phyloP scores from a whole-genome alignment of 495 filamentous ascomycete genomes.

The Stereocaulon alpinum region DNA sequence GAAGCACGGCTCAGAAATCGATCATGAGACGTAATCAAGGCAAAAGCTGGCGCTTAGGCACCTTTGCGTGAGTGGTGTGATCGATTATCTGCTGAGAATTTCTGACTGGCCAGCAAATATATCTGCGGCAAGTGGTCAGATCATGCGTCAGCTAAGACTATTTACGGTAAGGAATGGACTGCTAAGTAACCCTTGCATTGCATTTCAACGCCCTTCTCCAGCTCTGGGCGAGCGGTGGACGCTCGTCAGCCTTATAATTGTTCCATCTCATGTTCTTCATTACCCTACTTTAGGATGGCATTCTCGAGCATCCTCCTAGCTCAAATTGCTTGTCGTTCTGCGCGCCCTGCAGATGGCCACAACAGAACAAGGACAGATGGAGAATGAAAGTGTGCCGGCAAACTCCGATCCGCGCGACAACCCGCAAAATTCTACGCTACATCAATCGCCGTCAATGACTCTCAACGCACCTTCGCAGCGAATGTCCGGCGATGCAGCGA shows the following conservation, averaged over 20 bases:
- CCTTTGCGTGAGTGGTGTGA: neutral
- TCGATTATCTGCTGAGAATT: neutral
- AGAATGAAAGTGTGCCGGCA: neutral
- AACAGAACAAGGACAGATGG: neutral
- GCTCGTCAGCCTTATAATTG: neutral
- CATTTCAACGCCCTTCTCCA: no score
- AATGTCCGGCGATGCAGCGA: neutral
- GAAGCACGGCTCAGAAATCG: neutral
- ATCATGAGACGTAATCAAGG: neutral
- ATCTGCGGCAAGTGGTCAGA: no score
- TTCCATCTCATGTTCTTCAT: neutral
- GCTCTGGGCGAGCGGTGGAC: neutral
- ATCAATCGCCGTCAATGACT: neutral
- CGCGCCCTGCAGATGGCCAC: neutral
- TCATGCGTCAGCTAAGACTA: no score
- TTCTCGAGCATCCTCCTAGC: neutral
- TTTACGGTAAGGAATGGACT: no score
- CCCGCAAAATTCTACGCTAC: neutral
- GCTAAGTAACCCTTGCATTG: neutral
- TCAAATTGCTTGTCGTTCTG: no score
- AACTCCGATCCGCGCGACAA: neutral
- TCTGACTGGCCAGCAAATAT: no score
- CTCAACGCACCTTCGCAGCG: neutral
- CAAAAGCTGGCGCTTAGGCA: neutral
- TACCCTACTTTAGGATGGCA: neutral